These are phyloP conservation scores for Aspergillus unguis DNA, from an alignment of 2,329 filamentous ascomycete genomes.

Conservation along the genomic window DNA sequence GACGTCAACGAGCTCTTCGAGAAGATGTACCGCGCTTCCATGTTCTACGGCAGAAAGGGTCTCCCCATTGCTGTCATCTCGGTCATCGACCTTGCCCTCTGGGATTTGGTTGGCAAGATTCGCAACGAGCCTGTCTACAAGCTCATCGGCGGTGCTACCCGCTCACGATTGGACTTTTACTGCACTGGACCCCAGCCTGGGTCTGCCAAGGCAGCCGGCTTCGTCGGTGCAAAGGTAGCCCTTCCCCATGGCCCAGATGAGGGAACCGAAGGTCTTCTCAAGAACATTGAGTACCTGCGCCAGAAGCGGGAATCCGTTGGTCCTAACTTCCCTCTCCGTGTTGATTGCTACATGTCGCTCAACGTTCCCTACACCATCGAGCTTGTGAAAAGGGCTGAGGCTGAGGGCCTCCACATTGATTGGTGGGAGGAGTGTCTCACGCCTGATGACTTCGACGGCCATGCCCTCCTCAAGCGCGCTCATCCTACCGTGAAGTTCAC, in stretches of 20 bases:
- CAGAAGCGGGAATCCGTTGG: constrained; percentile 81
- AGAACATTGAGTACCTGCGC: constrained; percentile 85
- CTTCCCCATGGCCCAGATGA: constrained; percentile 88
- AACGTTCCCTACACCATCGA: constrained; percentile 92
- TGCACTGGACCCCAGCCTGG: constrained; percentile 85
- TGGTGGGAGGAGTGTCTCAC: constrained; percentile 97
- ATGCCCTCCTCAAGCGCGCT: constrained; percentile 82
- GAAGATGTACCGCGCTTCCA: constrained; percentile 92
- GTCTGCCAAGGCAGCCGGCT: constrained; percentile 79
- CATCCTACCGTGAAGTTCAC: constrained; percentile 92
- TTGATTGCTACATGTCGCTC: constrained; percentile 96
- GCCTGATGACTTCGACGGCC: constrained; percentile 89
- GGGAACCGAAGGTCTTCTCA: constrained; percentile 73
- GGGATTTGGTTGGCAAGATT: constrained; percentile 89
- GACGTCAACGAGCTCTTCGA: constrained; percentile 92
- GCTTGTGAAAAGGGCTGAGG: constrained; percentile 76
- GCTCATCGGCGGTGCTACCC: constrained; percentile 85
- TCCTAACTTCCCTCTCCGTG: constrained; percentile 87
- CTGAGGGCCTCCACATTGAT: constrained; percentile 79
- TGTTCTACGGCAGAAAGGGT: constrained; percentile 96
- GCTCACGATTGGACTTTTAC: constrained; percentile 82
- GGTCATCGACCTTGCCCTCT: constrained; percentile 87
- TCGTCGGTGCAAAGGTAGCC: constrained; percentile 86
- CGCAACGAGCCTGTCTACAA: constrained; percentile 92
- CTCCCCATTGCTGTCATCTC: constrained; percentile 88